Evolutionary conservation across 768 basidiomycete species (phyloP).

Genomic region (Hysterangium stoloniferum): DNA sequence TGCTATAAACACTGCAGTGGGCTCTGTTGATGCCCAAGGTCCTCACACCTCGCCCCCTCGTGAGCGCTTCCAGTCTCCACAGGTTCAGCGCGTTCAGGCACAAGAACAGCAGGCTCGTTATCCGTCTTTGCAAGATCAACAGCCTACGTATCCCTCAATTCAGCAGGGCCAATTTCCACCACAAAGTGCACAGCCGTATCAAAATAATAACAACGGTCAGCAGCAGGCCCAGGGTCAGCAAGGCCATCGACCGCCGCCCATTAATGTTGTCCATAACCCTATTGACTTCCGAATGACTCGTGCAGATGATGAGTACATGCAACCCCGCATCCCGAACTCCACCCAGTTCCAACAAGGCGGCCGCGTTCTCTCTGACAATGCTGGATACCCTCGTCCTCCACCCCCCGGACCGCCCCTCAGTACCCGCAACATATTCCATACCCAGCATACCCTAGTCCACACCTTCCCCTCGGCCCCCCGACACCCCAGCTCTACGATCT

Average conservation of each 20-base stretch:
- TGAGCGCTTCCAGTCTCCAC: not conserved
- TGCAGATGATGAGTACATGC: not conserved
- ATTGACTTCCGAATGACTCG: not conserved
- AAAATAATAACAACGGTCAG: no score
- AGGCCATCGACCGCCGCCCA: constrained; percentile 1
- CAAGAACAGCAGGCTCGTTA: not conserved
- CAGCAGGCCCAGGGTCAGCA: constrained; percentile 4
- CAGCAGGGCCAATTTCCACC: not conserved
- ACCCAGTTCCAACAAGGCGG: not conserved
- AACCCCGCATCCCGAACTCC: not conserved
- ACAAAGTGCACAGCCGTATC: not conserved
- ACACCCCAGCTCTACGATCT: constrained; percentile 43
- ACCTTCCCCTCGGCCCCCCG: constrained; percentile 25
- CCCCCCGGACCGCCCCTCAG: not conserved
- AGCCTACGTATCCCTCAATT: constrained; percentile 1
- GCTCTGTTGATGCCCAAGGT: not conserved
- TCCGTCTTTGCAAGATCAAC: not conserved
- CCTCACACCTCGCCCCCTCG: not conserved
- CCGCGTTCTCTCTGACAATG: not conserved
- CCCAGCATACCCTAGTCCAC: not conserved
- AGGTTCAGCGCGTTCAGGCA: not conserved
- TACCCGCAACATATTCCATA: constrained; percentile 36
- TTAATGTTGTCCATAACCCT: not conserved
- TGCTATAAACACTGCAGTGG: no score
- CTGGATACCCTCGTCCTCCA: not conserved